Evolutionary conservation across 257 asterid species (phyloP), one percentile per base, ranked within the genome.

Genomic region (Catharanthus roseus): DNA sequence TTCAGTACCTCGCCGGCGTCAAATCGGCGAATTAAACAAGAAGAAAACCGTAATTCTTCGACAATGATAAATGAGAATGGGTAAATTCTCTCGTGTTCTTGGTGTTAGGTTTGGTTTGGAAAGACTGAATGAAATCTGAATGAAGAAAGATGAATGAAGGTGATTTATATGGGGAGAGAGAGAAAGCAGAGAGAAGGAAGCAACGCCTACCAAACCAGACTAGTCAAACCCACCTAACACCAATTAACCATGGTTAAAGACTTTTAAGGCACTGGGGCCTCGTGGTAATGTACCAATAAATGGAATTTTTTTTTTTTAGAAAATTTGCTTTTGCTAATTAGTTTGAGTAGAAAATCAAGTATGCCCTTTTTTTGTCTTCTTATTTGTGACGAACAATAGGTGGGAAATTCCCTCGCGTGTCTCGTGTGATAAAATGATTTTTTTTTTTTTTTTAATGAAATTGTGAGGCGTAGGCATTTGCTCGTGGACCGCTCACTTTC

Each of bases 161-260:
- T 36, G 60, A 42, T 70, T 79, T 76, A 80, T 71, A 66, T 41
- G 61, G 74, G 29, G 62, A 39, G 73, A 45, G 31, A 51, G 70
- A 62, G 45, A 61, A 68, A 15, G 44, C 38, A 74, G 33, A 26
- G 65, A 67, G 19, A 42, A 67, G 19, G 56, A 57, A 58, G 63
- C 23, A 29, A 33, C 65, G 93, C 95, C 95, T 49, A 81, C 92
- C 90, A 79, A 86, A 86, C 97, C 84, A 86, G 90, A 87, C 89
- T 66, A 82, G 90, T 82, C 86, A 83, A 86, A 73, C 67, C 78
- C 86, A 85, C 91, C 88, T 84, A 86, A 82, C 86, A 42, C 83
- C 31, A 3, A 15, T 50, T 80, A 85, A 80, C 89, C 82, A 23
- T 77, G 85, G 89, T 86, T 80, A 81, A 47, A 26, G n/a, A 15